Conservation (phyloP, 257 asterid species). For the Knoxia roxburghii region DNA sequence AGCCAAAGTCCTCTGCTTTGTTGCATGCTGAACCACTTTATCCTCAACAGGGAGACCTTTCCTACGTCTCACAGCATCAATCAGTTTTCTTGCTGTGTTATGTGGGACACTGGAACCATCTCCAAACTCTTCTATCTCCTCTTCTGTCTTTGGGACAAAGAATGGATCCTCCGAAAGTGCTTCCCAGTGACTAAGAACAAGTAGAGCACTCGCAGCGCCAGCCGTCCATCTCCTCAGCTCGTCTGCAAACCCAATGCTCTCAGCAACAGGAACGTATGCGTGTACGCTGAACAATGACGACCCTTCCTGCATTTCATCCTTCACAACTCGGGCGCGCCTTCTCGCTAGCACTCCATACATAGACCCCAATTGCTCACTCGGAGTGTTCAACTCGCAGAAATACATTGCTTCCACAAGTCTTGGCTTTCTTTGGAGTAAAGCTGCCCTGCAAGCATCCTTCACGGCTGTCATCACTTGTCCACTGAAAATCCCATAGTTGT, state of each 20-base stretch:
- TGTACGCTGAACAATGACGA: conserved; percentile 79
- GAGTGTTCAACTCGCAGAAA: conserved; percentile 82
- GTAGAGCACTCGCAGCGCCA: conserved; percentile 85
- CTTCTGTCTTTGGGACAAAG: conserved; percentile 82
- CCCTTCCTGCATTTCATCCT: conserved; percentile 98
- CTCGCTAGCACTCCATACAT: conserved; percentile 83
- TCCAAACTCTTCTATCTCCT: conserved; percentile 79
- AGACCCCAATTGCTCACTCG: conserved; percentile 75
- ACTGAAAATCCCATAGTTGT: conserved; percentile 63
- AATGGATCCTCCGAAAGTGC: conserved; percentile 69
- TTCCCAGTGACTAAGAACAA: conserved; percentile 88
- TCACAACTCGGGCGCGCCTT: conserved; percentile 72
- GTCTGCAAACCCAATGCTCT: conserved; percentile 89
- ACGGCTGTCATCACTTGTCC: conserved; percentile 90
- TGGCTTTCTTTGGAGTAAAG: conserved; percentile 69
- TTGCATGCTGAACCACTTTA: conserved; percentile 76
- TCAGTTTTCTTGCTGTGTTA: conserved; percentile 73
- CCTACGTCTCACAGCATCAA: conserved; percentile 67
- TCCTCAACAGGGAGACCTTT: conserved; percentile 83
- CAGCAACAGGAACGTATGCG: conserved; percentile 86
- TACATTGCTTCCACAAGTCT: conserved; percentile 79
- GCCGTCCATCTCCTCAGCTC: conserved; percentile 85
- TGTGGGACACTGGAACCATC: conserved; percentile 63
- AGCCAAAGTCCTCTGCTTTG: conserved; percentile 83
- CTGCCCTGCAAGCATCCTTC: conserved; percentile 86